Conservation (phyloP, 805 yeast species). For the Kockiozyma suomiensis region DNA sequence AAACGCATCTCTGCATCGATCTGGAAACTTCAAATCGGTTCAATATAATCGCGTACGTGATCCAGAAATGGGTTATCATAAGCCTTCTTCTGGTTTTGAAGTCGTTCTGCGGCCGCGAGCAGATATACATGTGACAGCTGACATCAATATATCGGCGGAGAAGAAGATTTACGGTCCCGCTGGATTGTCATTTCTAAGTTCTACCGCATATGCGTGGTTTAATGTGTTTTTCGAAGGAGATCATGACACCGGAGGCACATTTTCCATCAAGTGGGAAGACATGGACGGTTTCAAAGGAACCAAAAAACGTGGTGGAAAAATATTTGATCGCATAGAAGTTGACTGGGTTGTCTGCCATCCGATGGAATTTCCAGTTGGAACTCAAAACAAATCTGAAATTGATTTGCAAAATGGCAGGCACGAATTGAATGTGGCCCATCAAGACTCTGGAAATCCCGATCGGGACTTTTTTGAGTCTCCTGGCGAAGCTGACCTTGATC, state of each 20-base stretch:
- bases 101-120: conserved; percentile 27
- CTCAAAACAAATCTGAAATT: neutral
- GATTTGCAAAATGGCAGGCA: neutral
- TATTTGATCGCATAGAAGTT: conserved; percentile 56
- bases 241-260: conserved; percentile 35
- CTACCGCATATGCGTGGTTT: conserved; percentile 47
- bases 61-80: neutral
- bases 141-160: conserved; percentile 32
- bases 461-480: neutral
- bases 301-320: conserved; percentile 52
- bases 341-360: conserved; percentile 41
- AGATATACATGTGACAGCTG: conserved; percentile 32
- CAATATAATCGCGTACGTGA: neutral
- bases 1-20: conserved; percentile 9
- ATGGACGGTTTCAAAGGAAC: conserved; percentile 74
- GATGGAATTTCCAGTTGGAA: conserved; percentile 10
- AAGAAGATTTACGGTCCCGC: conserved; percentile 30
- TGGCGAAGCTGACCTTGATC: neutral
- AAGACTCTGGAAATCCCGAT: neutral
- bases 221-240: conserved; percentile 50
- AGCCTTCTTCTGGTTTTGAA: conserved; percentile 7
- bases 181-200: conserved; percentile 31
- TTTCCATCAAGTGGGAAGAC: conserved; percentile 49
- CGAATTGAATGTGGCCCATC: neutral
- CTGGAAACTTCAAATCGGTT: conserved; percentile 10